Evolutionary conservation across 1,139 yeast genomes (phyloP).

Genomic region (Lodderomyces orthopsilosis): DNA sequence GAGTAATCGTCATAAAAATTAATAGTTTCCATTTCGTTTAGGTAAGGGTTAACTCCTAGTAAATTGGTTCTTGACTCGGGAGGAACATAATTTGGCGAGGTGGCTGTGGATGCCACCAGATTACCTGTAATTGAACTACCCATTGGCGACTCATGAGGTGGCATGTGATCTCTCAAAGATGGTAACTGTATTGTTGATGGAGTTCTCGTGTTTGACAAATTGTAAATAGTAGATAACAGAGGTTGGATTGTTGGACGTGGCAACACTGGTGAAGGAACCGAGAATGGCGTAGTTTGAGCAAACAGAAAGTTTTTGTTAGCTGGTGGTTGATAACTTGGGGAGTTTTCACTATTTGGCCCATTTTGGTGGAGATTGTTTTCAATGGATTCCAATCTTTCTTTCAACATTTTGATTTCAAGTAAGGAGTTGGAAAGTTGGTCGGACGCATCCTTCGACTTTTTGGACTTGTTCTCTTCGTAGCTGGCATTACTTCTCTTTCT

Average conservation of each 20-base stretch:
- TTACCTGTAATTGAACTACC: background rate
- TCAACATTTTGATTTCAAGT: slow-evolving; percentile 25
- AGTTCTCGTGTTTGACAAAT: slow-evolving; percentile 12
- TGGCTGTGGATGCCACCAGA: background rate
- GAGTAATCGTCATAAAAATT: slow-evolving; percentile 44
- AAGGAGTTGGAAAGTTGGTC: slow-evolving; percentile 16
- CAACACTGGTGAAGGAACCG: slow-evolving; percentile 5
- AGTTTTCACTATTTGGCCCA: background rate
- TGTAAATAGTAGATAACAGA: slow-evolving; percentile 11
- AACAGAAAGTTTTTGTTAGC: background rate
- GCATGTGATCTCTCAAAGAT: slow-evolving; percentile 10
- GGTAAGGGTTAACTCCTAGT: slow-evolving; percentile 25
- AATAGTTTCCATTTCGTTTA: slow-evolving; percentile 25
- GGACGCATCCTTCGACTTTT: background rate
- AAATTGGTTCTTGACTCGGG: slow-evolving; percentile 5
- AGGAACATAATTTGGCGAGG: background rate
- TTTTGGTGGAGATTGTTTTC: slow-evolving; percentile 15
- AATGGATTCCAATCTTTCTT: slow-evolving; percentile 23
- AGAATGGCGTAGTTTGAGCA: background rate
- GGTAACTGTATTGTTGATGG: slow-evolving; percentile 15
- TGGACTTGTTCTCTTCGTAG: background rate
- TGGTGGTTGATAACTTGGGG: background rate
- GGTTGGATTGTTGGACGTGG: slow-evolving; percentile 7
- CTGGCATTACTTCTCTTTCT: slow-evolving; percentile 2
- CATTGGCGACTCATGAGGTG: slow-evolving; percentile 2